Base-by-base conservation (phyloP, 2,329 filamentous ascomycete species). In the Colletotrichum filicis region DNA sequence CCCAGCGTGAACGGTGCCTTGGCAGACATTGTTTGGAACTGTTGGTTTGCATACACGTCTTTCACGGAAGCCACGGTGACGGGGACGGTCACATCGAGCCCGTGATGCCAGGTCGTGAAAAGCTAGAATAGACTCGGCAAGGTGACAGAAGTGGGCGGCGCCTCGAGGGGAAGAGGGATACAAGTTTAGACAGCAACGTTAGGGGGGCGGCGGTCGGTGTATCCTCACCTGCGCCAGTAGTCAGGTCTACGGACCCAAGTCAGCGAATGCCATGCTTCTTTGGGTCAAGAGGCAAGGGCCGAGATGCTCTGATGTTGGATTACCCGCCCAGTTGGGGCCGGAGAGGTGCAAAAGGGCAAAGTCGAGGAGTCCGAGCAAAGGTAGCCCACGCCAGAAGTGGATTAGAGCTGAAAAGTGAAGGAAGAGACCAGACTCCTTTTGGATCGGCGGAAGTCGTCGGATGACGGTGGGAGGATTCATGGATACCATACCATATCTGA, bases 201-300 rank as follows among this genome's bases (percentile, higher is more conserved):
- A 49, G 42, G 42, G 32, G 37, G 24, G 24, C 35, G 14, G 28
- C n/a, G 30, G 49, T 49, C 55, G 42, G 35, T 24, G 46, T 30
- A n/a, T 12, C 35, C 30, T 56, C 70, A 65, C 46, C 61, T 73
- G 56, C 28, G 37, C 32, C 68, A 28, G 66, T 37, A 22, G n/a
- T 24, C 5, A 28, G 16, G 32, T 70, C 49, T 57, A 46, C 46
- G 49, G 42, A 52, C 16, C 56, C 26, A 49, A 28, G 46, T 30
- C 16, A 4, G 35, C 24, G 49, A 19, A 2, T 22, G 1, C 61
- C 35, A 66, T 53, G 14, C 66, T 71, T 35, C 19, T 64, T 65
- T 35, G 37, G 66, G 71, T 30, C 28, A 66, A 66, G 66, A 60
- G 32, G 60, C 56, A 70, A 49, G 49, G 61, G 14, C 32, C 46